These are phyloP conservation scores for Eragrostis nindensis DNA, from an alignment of 176 grass and related monocot species.

Conservation along the genomic window DNA sequence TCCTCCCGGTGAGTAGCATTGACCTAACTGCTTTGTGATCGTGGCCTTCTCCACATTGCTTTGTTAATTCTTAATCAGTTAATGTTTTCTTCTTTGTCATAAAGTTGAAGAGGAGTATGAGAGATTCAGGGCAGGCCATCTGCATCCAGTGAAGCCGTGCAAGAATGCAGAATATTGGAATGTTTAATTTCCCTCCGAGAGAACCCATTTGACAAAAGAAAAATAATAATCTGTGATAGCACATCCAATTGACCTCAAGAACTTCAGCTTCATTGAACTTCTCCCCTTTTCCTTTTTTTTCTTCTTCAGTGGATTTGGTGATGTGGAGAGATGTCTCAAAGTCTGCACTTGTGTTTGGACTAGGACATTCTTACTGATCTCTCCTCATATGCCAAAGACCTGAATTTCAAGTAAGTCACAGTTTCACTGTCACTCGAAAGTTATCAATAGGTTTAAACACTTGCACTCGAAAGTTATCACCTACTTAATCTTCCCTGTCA, in stretches of 20 bases:
- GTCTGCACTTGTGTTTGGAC: constrained; percentile 86
- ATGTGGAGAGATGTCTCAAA: constrained; percentile 99
- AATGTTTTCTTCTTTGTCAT: constrained; percentile 8
- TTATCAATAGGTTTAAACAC: neutral
- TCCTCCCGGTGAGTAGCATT: constrained; percentile 49
- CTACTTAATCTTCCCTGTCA: neutral
- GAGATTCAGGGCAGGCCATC: constrained; percentile 54
- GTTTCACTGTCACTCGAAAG: neutral
- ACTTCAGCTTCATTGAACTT: neutral
- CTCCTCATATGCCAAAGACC: constrained; percentile 85
- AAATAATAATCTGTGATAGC: no score
- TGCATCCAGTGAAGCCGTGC: constrained; percentile 35
- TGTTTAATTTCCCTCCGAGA: neutral
- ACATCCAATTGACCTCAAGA: neutral
- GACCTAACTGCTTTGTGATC: constrained; percentile 32
- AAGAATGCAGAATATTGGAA: constrained; percentile 90
- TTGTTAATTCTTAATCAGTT: constrained; percentile 1
- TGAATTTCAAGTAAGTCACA: constrained; percentile 77
- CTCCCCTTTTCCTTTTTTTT: neutral
- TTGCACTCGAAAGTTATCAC: neutral
- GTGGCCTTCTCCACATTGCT: constrained; percentile 29
- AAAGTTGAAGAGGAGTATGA: constrained; percentile 71
- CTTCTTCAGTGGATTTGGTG: constrained; percentile 81
- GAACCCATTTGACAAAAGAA: no score
- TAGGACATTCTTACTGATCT: constrained; percentile 84